Percentiles rank a stretch among this genome's conserved stretches.
Conservation (phyloP, 352 stramenopile species). For the Pythium scleroteichum region DNA sequence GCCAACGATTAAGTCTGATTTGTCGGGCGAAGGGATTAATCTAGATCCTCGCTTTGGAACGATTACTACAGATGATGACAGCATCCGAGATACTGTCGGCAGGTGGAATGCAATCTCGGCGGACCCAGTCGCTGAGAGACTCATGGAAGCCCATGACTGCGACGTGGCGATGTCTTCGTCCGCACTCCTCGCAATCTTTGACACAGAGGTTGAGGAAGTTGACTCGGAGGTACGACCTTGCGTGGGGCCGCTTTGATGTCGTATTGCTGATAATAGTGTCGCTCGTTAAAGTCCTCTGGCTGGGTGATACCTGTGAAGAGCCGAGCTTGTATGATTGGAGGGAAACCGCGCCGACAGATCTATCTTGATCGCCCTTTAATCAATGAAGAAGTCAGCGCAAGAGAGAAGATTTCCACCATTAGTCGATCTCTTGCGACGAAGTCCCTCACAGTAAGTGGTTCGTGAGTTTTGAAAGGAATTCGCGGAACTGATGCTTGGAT, state of each 20-base stretch:
- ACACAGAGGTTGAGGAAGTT: slow-evolving; percentile 23
- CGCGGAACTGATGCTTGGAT: too few species aligned
- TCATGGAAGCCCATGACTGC: slow-evolving; percentile 73
- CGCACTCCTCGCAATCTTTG: slow-evolving; percentile 71
- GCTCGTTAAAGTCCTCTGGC: slow-evolving; percentile 26
- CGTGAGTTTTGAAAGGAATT: too few species aligned
- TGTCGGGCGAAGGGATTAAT: slow-evolving; percentile 8
- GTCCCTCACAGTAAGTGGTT: slow-evolving; percentile 19
- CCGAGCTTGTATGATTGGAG: slow-evolving; percentile 35
- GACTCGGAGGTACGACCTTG: slow-evolving; percentile 27
- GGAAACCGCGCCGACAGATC: slow-evolving; percentile 42
- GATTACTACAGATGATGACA: neutral
- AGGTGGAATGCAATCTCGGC: slow-evolving; percentile 47
- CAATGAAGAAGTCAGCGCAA: slow-evolving; percentile 21
- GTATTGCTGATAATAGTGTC: too few species aligned
- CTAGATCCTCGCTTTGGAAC: neutral
- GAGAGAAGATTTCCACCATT: slow-evolving; percentile 26
- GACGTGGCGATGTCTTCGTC: slow-evolving; percentile 72
- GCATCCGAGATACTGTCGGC: neutral
- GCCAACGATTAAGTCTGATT: slow-evolving; percentile 16
- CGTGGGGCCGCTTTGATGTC: neutral
- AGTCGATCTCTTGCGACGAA: slow-evolving; percentile 33
- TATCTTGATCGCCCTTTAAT: slow-evolving; percentile 53
- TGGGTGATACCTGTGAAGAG: slow-evolving; percentile 69
- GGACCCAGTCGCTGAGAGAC: slow-evolving; percentile 47